Evolutionary conservation across 306 rosid species (phyloP), one percentile per base, ranked within the genome.

Genomic region (Lathyrus aphaca): DNA sequence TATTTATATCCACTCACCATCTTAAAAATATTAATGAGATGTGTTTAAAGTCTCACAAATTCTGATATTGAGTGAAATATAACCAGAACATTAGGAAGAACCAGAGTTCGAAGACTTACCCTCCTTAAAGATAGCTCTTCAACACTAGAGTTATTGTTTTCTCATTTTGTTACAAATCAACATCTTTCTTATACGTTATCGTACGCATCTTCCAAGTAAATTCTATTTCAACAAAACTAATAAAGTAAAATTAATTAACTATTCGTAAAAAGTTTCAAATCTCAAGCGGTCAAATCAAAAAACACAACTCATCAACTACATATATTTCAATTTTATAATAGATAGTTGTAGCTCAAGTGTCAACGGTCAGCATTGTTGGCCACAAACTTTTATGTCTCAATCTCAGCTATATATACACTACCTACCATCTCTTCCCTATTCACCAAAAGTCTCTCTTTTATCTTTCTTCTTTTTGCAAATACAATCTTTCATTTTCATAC

Each of bases 361-460:
- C 95, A 87, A 87, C 82, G 88, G 96, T 90, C 96, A 79, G 77
- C 86, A 80, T 80, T 27, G 95, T 80, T 79, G 95, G 91, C 96
- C 77, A 16, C 35, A 55, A 46, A 8, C 4, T 42, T 70, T 23
- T 23, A 49, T 46, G 32, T 69, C 18, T 50, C 48, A 18, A 48
- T 40, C 19, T 18, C 43, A 4, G 1, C 30, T 63, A 45, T 76
- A 59, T 42, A 39, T 10, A 49, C 21, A 3, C n/a, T 14, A 19
- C 51, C 62, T 27, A 10, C 49, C 15, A 25, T 29, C 12, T 32
- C 46, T 49, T 65, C 32, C 35, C 45, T 17, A 53, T 73, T 30
- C 62, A 59, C 37, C 57, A 58, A 6, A 58, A 6, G 30, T 65
- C 23, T 50, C 19, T 4, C 15, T 32, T 53, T 42, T 35, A 7